A percentile compares a stretch with the other conserved stretches of the same genome.
Conservation (phyloP, 257 asterid genomes). For the Buddleja alternifolia region DNA sequence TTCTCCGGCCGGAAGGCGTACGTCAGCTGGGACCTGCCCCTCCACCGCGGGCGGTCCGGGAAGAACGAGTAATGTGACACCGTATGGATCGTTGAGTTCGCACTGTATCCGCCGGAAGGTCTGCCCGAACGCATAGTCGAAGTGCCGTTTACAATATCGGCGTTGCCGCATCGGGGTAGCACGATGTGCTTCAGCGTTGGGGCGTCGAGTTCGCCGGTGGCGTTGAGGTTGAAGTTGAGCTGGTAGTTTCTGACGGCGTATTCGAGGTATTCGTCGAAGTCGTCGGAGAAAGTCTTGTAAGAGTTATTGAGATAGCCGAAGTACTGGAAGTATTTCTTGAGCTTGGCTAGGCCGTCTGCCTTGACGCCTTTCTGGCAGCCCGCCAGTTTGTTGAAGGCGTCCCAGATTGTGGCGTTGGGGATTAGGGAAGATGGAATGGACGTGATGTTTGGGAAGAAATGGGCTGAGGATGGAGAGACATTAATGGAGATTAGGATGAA, state of each 20-base stretch:
- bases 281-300: slow-evolving; percentile 32
- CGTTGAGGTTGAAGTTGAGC: slow-evolving; percentile 68
- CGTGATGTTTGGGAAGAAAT: slow-evolving; percentile 59
- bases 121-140: slow-evolving; percentile 55
- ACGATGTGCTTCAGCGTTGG: slow-evolving; percentile 53
- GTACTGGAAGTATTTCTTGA: slow-evolving; percentile 66
- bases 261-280: slow-evolving; percentile 34
- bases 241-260: slow-evolving; percentile 67
- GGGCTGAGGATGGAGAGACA: slow-evolving; percentile 43
- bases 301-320: slow-evolving; percentile 64
- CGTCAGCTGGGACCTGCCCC: slow-evolving; percentile 38
- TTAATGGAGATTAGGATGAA: slow-evolving; percentile 10
- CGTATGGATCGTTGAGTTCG: slow-evolving; percentile 38
- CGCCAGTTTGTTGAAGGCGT: slow-evolving; percentile 40
- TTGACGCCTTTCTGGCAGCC: slow-evolving; percentile 70
- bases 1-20: slow-evolving; percentile 68
- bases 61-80: slow-evolving; percentile 81
- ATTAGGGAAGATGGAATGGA: slow-evolving; percentile 52
- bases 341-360: slow-evolving; percentile 44
- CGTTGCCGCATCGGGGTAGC: slow-evolving; percentile 75
- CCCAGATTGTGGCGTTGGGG: slow-evolving; percentile 64
- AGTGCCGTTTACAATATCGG: slow-evolving; percentile 69
- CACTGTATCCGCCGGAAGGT: slow-evolving; percentile 31
- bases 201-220: slow-evolving; percentile 62
- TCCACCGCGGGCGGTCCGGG: slow-evolving; percentile 74